Evolutionary conservation across 1,284 basidiomycete species (phyloP), one percentile per base, ranked within the genome.

Genomic region (Phylloboletellus chloephorus): DNA sequence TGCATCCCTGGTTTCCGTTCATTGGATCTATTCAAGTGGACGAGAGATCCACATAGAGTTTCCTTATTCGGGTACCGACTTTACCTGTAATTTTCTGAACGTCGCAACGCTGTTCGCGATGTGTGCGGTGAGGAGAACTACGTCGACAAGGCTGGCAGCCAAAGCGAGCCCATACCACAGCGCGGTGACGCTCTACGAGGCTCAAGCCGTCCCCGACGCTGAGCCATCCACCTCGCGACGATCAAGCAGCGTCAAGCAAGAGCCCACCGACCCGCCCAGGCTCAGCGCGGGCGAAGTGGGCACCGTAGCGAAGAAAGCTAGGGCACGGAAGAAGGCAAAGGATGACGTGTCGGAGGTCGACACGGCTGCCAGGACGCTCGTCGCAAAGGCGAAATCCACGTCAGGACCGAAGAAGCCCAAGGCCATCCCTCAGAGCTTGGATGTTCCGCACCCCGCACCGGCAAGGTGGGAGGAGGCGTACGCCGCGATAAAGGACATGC

Each of bases 401-500:
- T n/a, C n/a, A n/a, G n/a, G n/a, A 9, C 36, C 47, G 19, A 47
- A 44, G 36, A 63, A 51, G 52, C 19, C 50, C 1, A 79, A 72
- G 48, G 46, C 61, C 0, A 73, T 84, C 15, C 72, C 70, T 37
- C 73, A 78, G 39, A 60, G 71, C 2, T 63, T 90, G 26, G 76
- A 66, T 1, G 72, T 67, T 3, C 83, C 89, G 0, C 89, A 92
- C 57, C 80, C 86, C 0, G 72, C 79, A 1, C 91, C 91, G 5
- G 58, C 67, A 21, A 65, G 65, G 31, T 95, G 92, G 92, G 67
- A 68, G 37, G 80, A 88, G 46, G 75, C 76, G 11, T 95, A 92
- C 54, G 72, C 75, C 26, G 66, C 76, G 2, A 92, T 96, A 39
- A 79, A 82, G 54, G 71, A 74, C 37, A 93, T 94, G 87, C 73